Base-by-base conservation (phyloP, 139 green algal genomes). In the Astrephomene gubernaculifera region DNA sequence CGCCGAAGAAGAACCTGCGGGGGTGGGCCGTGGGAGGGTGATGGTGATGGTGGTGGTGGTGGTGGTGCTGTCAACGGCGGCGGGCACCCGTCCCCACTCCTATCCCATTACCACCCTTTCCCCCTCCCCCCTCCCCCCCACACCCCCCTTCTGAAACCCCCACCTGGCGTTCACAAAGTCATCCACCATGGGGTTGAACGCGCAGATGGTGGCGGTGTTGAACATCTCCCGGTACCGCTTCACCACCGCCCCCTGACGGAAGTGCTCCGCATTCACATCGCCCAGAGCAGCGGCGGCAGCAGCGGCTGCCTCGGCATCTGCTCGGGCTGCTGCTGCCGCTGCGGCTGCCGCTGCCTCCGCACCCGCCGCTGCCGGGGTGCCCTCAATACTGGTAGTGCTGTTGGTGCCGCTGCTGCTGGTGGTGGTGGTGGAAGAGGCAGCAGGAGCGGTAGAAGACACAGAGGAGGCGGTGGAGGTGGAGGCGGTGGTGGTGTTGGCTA, bases 101-200 rank as follows among this genome's bases (percentile, higher is more conserved):
- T 57, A 12, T 57, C 49, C 17, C 12, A 12, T 17, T 17, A 12
- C 49, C 12, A 17, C 14, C 14, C 49, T 57, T 57, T 17, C 49
- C 17, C 49, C 17, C 49, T 57, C 12, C 49, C 49, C 49, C 49
- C 49, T 57, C 49, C 49, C 49, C 49, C 49, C 49, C 49, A 25
- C 49, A 25, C 49, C 17, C 12, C 49, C 49, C 49, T 17, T 17
- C 49, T 17, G 49, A 17, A 17, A 17, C 14, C 65, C 65, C 65
- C 96, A 92, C 9, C 90, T 87, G 2, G 95, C 94, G 84, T 98
- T 98, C 29, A 85, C 81, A 76, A 96, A 98, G 87, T 98, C 95
- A 38, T 97, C 89, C n/a, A 96, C 71, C 88, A 98, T 90, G 10
- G 95, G 95, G 88, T 97, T 96, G 89, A 96, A 98, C 19, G 93